Evolutionary conservation across 345 rosid species (phyloP).

Genomic region (Psidium guajava): DNA sequence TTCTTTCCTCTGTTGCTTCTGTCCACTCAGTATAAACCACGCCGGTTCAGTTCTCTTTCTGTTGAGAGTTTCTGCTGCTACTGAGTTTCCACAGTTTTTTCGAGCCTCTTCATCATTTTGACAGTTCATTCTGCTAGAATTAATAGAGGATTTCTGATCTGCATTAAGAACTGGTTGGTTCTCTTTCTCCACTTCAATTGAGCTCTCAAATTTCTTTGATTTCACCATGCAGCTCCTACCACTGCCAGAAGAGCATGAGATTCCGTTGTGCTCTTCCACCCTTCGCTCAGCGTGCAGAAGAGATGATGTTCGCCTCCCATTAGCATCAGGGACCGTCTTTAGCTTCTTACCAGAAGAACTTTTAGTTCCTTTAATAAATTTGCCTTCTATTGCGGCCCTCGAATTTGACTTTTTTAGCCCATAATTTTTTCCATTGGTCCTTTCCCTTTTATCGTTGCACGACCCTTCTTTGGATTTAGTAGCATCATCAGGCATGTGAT

Average conservation of each 20-base stretch:
- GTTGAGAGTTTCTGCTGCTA: constrained; percentile 4
- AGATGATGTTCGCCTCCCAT: neutral
- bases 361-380: neutral
- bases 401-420: neutral
- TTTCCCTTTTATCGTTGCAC: neutral
- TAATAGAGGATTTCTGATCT: constrained; percentile 9
- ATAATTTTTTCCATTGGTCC: neutral
- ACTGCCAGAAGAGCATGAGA: neutral
- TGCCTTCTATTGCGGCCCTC: neutral
- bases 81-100: constrained; percentile 10
- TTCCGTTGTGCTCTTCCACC: neutral
- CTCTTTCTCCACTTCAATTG: constrained; percentile 19
- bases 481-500: neutral
- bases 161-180: constrained; percentile 16
- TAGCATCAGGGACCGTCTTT: neutral
- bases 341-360: neutral
- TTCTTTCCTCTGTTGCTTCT: constrained; percentile 56
- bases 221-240: neutral
- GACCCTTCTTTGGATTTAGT: neutral
- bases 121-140: constrained; percentile 6
- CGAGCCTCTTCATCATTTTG: constrained; percentile 15
- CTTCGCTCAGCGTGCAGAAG: neutral
- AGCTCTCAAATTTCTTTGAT: neutral
- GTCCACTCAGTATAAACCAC: constrained; percentile 66
- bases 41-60: constrained; percentile 24